These are phyloP conservation scores for Zoysia pacifica DNA, from an alignment of 176 grass and related monocot genomes.

Conservation along the genomic window DNA sequence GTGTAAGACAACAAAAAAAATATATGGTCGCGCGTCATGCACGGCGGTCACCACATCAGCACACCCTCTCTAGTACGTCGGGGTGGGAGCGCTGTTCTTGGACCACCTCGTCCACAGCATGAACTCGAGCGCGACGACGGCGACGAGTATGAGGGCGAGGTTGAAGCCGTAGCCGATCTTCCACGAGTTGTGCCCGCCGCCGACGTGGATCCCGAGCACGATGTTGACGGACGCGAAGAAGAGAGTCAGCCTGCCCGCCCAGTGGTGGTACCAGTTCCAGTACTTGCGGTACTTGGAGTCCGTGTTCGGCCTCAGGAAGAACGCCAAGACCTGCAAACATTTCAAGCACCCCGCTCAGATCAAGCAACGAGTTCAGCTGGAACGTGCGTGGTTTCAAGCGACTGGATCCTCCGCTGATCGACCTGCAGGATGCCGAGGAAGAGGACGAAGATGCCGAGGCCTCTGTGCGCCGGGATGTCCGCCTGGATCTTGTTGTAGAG, in stretches of 20 bases:
- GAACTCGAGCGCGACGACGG: constrained; percentile 66
- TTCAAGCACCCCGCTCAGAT: background rate
- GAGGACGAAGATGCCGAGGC: constrained; percentile 89
- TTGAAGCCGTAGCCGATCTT: constrained; percentile 84
- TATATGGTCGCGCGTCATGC: background rate
- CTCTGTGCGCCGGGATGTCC: constrained; percentile 71
- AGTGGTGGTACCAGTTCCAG: constrained; percentile 98
- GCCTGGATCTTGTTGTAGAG: constrained; percentile 83
- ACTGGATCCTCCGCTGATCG: background rate
- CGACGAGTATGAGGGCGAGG: constrained; percentile 69
- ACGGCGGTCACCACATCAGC: background rate
- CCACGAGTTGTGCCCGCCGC: constrained; percentile 71
- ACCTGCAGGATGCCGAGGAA: constrained; percentile 88
- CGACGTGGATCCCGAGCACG: constrained; percentile 75
- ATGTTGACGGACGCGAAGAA: constrained; percentile 91
- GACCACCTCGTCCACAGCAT: constrained; percentile 86
- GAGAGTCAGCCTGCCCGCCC: constrained; percentile 68
- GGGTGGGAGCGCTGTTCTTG: constrained; percentile 47
- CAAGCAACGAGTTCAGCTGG: background rate
- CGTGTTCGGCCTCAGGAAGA: constrained; percentile 63
- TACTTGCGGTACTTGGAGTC: constrained; percentile 81
- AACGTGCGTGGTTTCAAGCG: too few relatives aligned
- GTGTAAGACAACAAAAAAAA: background rate
- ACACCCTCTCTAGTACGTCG: constrained; percentile 40
- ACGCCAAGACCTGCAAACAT: constrained; percentile 54